Conservation (phyloP, 1,284 basidiomycete species). For the Trametes sp. region DNA sequence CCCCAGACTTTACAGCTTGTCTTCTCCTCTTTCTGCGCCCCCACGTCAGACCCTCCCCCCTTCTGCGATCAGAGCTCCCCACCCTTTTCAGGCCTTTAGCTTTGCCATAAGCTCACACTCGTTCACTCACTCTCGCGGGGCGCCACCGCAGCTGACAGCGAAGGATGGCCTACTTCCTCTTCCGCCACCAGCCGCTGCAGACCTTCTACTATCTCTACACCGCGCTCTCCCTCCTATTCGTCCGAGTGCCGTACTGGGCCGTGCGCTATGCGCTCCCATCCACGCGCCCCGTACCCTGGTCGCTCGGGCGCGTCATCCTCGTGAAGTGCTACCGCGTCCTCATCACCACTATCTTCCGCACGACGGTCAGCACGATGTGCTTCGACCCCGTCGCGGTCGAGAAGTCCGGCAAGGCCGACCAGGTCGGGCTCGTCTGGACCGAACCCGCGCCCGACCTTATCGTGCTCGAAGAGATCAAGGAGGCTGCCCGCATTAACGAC, state of each 20-base stretch:
- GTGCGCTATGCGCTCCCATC: conserved; percentile 36
- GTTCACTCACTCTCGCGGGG: neutral
- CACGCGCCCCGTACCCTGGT: conserved; percentile 40
- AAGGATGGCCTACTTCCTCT: conserved; percentile 20
- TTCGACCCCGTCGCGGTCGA: conserved; percentile 10
- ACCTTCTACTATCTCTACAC: conserved; percentile 47
- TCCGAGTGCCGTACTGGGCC: conserved; percentile 55
- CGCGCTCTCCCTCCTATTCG: conserved; percentile 48
- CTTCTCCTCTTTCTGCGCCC: neutral
- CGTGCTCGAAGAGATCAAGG: conserved; percentile 23
- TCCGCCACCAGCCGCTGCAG: conserved; percentile 38
- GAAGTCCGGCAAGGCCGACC: conserved; percentile 9
- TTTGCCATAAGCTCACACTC: too few species aligned
- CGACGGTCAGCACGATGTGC: conserved; percentile 4
- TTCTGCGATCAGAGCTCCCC: neutral
- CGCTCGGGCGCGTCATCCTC: conserved; percentile 46
- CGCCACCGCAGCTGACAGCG: neutral
- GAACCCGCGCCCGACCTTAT: conserved; percentile 28
- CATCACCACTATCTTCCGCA: conserved; percentile 10
- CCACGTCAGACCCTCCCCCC: neutral
- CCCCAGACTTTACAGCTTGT: neutral
- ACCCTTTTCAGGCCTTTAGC: neutral
- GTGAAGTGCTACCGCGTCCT: conserved; percentile 44
- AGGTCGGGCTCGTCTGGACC: conserved; percentile 31
- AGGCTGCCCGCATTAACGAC: conserved; percentile 26